Conservation (phyloP, 1,284 basidiomycete genomes). For the Singerocomus rubriflavus region DNA sequence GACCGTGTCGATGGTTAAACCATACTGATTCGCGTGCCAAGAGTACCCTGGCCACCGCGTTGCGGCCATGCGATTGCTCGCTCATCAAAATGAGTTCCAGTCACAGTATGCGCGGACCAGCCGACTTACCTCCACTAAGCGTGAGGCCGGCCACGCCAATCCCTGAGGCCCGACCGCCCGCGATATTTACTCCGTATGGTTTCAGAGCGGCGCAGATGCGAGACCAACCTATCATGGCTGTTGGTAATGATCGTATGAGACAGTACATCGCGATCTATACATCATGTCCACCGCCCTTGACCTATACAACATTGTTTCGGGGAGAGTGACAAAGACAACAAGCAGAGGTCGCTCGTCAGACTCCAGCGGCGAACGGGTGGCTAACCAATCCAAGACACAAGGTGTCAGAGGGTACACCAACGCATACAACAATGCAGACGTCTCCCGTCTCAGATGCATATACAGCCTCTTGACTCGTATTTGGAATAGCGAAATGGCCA, state of each 20-base stretch:
- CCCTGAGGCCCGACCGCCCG: slow-evolving; percentile 44
- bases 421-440: slow-evolving; percentile 43
- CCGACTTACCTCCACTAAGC: slow-evolving; percentile 25
- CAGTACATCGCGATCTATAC: slow-evolving; percentile 24
- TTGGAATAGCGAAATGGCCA: slow-evolving; percentile 46
- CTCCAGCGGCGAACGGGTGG: slow-evolving; percentile 40
- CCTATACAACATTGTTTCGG: slow-evolving; percentile 29
- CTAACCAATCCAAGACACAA: slow-evolving; percentile 35
- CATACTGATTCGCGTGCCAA: slow-evolving; percentile 50
- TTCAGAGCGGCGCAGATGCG: slow-evolving; percentile 41
- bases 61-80: slow-evolving; percentile 3
- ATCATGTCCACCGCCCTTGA: slow-evolving; percentile 52
- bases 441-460: slow-evolving; percentile 56
- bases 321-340: slow-evolving; percentile 3
- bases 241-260: slow-evolving; percentile 34
- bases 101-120: not conserved
- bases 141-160: slow-evolving; percentile 46
- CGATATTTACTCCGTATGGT: slow-evolving; percentile 42
- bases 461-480: slow-evolving; percentile 35
- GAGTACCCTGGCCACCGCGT: slow-evolving; percentile 44
- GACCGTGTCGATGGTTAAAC: slow-evolving; percentile 51
- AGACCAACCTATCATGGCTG: slow-evolving; percentile 36
- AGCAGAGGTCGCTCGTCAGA: not conserved
- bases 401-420: not conserved
- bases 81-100: slow-evolving; percentile 1